Evolutionary conservation across 768 basidiomycete genomes (phyloP).

Genomic region (Lentinus brumalis): DNA sequence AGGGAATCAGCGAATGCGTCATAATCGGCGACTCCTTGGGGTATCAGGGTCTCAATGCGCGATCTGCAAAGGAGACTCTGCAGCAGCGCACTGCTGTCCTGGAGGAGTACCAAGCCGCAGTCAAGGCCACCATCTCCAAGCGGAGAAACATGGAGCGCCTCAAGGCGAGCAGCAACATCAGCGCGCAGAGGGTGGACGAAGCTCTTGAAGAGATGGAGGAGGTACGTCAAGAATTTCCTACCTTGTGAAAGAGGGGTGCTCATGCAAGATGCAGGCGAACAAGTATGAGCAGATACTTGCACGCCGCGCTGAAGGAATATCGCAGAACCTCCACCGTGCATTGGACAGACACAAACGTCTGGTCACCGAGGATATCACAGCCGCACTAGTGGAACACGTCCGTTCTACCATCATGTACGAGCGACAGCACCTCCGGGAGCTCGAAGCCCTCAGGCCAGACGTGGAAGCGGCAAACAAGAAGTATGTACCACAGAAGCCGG

Average conservation of each 20-base stretch:
- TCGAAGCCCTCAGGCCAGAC: slow-evolving; percentile 82
- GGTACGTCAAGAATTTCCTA: slow-evolving; percentile 43
- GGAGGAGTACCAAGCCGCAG: slow-evolving; percentile 93
- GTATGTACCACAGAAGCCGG: slow-evolving; percentile 45
- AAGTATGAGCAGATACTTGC: slow-evolving; percentile 87
- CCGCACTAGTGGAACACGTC: slow-evolving; percentile 90
- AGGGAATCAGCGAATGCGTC: slow-evolving; percentile 93
- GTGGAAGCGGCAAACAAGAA: slow-evolving; percentile 69
- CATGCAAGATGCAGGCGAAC: slow-evolving; percentile 61
- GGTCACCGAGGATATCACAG: slow-evolving; percentile 89
- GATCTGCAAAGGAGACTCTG: slow-evolving; percentile 93
- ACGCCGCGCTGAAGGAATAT: slow-evolving; percentile 88
- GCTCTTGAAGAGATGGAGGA: slow-evolving; percentile 92
- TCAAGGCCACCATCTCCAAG: slow-evolving; percentile 92
- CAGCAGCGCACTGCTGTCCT: slow-evolving; percentile 87
- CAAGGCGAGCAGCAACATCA: slow-evolving; percentile 84
- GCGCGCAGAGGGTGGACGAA: slow-evolving; percentile 84
- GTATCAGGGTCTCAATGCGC: slow-evolving; percentile 96
- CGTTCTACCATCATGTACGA: slow-evolving; percentile 92
- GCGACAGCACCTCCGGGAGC: slow-evolving; percentile 81
- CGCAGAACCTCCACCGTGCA: slow-evolving; percentile 87
- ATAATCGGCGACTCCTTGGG: slow-evolving; percentile 94
- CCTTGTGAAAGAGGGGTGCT: background rate
- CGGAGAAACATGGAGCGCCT: slow-evolving; percentile 87
- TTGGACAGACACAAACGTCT: slow-evolving; percentile 82